These are phyloP conservation scores for Priceomyces haplophilus DNA, from an alignment of 805 yeast genomes.

Conservation along the genomic window DNA sequence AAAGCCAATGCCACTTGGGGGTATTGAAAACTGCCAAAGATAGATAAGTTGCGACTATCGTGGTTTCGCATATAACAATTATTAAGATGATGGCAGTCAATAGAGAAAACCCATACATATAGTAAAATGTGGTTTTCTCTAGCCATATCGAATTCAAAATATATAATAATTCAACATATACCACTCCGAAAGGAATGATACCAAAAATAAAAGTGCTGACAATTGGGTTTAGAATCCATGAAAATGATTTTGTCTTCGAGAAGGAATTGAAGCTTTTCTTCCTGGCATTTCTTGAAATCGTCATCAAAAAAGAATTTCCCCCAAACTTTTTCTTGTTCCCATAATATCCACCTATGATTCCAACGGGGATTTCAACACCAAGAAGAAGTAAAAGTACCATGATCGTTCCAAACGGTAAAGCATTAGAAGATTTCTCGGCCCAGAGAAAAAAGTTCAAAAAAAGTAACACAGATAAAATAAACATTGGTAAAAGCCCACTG, in stretches of 20 bases:
- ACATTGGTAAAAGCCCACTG: conserved; percentile 44
- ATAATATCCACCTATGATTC: conserved; percentile 65
- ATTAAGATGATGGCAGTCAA: conserved; percentile 57
- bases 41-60: conserved; percentile 66
- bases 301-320: conserved; percentile 17
- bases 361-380: conserved; percentile 69
- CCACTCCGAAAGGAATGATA: conserved; percentile 70
- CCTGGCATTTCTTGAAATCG: neutral
- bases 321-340: conserved; percentile 37
- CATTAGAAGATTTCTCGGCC: conserved; percentile 71
- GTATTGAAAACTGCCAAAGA: conserved; percentile 53
- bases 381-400: conserved; percentile 56
- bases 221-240: conserved; percentile 23
- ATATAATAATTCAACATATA: conserved; percentile 73
- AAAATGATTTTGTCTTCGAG: conserved; percentile 5
- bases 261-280: conserved; percentile 1
- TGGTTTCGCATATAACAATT: conserved; percentile 65
- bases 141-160: conserved; percentile 76
- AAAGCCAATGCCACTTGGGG: conserved; percentile 80
- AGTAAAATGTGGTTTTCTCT: conserved; percentile 74
- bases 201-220: conserved; percentile 54
- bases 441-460: conserved; percentile 67
- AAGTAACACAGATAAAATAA: conserved; percentile 49
- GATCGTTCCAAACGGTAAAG: conserved; percentile 76
- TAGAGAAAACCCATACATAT: conserved; percentile 74